Percentiles rank a stretch among this genome's conserved stretches.
Evolutionary conservation across 495 filamentous ascomycete species (phyloP).

Genomic region (Hypoxylon perforatum): DNA sequence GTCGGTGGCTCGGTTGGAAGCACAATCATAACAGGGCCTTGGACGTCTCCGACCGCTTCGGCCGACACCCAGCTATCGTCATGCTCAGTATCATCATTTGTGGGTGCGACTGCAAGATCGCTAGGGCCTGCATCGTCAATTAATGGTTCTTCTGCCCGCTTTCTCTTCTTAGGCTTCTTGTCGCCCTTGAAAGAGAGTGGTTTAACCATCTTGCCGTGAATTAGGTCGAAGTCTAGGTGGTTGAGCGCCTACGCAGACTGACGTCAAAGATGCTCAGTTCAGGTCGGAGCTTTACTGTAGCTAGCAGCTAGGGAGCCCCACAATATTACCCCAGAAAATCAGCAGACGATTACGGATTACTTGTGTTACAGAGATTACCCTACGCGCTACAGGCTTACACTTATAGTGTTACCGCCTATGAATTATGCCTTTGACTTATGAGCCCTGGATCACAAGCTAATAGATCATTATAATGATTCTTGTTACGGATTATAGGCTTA

Average conservation of each 20-base stretch:
- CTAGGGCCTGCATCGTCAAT: constrained; percentile 51
- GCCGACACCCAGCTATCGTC: constrained; percentile 93
- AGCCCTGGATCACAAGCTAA: too few relatives aligned
- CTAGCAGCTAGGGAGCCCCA: neutral
- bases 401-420: too few relatives aligned
- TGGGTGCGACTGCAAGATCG: constrained; percentile 46
- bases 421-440: too few relatives aligned
- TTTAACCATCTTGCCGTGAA: constrained; percentile 69
- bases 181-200: constrained; percentile 95
- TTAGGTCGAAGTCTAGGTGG: neutral
- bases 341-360: too few relatives aligned
- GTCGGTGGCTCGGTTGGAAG: constrained; percentile 75
- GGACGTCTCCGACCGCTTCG: constrained; percentile 76
- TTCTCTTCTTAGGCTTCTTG: constrained; percentile 92
- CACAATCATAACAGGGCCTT: constrained; percentile 85
- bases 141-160: constrained; percentile 63
- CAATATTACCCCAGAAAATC: too few relatives aligned
- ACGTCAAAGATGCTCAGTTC: too few relatives aligned
- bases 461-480: too few relatives aligned
- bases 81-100: constrained; percentile 60
- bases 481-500: too few relatives aligned
- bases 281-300: too few relatives aligned
- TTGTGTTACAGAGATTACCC: too few relatives aligned
- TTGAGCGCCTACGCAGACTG: too few relatives aligned
- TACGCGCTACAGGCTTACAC: too few relatives aligned